Base-by-base conservation (phyloP, 2,329 filamentous ascomycete genomes). In the Aspergillus awamori region DNA sequence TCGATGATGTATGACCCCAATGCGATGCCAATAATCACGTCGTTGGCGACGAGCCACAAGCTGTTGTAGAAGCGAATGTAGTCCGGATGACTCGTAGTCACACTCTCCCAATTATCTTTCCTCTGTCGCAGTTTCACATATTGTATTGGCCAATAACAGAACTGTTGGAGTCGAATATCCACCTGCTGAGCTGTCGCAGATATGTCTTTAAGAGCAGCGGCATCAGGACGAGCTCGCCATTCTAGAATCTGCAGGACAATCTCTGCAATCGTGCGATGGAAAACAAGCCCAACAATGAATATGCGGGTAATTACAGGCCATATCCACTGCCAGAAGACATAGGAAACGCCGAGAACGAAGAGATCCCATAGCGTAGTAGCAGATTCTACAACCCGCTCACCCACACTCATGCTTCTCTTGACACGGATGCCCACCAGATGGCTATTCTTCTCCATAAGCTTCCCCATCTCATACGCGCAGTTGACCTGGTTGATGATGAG, bases 31-130 rank as follows among this genome's bases (percentile, higher is more conserved):
- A 99, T 98, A 66, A 99, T 99, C 51, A 99, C 90, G 79, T 99
- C 95, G 79, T 99, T 99, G 30, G 93, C 93, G 22, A 99, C 95
- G 8, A 99, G 89, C 95, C 95, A 99, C 4, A 99, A 82, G 71
- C 93, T 97, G 76, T 99, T 99, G 80, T 98, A 99, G 78, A 99
- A 99, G 15, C 95, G 90, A 67, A 99, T 99, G 75, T 99, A 99
- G 76, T 99, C 95, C 0, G 94, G 92, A 76, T 99, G 94, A 69
- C 90, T 97, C 52, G 90, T 95, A 0, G 93, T 97, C 58, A 98
- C 90, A 74, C 94, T 98, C 61, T 93, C 91, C 94, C 95, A 98
- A 69, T 96, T 92, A 64, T 89, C 88, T 73, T 96, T 96, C 41
- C 93, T 85, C 72, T 91, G 88, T n/a, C 93, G 89, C 51, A 99